Percentiles rank a stretch among this genome's conserved stretches.
phyloP scores from a whole-genome alignment of 768 basidiomycete species.

The Pholiota microspora region DNA sequence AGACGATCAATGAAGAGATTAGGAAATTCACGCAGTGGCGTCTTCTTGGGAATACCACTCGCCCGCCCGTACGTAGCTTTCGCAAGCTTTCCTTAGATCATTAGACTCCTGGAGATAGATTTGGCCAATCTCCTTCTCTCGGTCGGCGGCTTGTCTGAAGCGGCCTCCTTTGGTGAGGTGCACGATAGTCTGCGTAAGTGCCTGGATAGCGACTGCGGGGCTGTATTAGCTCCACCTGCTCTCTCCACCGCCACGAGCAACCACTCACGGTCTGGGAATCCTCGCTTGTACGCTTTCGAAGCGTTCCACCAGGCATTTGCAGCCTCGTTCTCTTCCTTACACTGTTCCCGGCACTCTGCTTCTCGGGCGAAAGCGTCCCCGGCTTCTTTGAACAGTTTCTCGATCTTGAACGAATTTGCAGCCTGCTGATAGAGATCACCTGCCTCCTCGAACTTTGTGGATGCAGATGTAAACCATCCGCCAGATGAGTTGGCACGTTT shows the following conservation, averaged over 20 bases:
- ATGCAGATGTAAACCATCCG: slow-evolving; percentile 86
- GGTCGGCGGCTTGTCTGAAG: slow-evolving; percentile 96
- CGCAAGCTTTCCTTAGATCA: slow-evolving; percentile 83
- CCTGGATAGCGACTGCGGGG: slow-evolving; percentile 79
- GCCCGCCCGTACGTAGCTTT: slow-evolving; percentile 87
- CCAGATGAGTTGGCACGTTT: slow-evolving; percentile 85
- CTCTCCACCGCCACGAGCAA: slow-evolving; percentile 1
- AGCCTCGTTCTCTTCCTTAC: slow-evolving; percentile 89
- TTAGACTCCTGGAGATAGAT: slow-evolving; percentile 84
- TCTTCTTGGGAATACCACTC: slow-evolving; percentile 99
- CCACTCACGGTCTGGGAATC: slow-evolving; percentile 74
- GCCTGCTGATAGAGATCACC: slow-evolving; percentile 95
- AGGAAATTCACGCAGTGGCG: slow-evolving; percentile 77
- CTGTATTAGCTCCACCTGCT: slow-evolving; percentile 16
- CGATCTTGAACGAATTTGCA: slow-evolving; percentile 89
- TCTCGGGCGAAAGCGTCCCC: slow-evolving; percentile 92
- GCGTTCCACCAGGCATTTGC: slow-evolving; percentile 99
- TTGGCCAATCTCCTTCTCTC: slow-evolving; percentile 96
- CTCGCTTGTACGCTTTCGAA: slow-evolving; percentile 92
- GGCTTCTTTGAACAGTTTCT: slow-evolving; percentile 88
- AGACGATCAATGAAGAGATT: background rate
- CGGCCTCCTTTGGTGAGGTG: slow-evolving; percentile 83
- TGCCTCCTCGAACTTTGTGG: slow-evolving; percentile 90
- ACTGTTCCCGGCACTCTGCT: slow-evolving; percentile 90
- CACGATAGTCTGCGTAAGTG: slow-evolving; percentile 79